These are phyloP conservation scores for Thamnidium elegans DNA, from an alignment of 192 early-diverging fungal species.

Conservation along the genomic window DNA sequence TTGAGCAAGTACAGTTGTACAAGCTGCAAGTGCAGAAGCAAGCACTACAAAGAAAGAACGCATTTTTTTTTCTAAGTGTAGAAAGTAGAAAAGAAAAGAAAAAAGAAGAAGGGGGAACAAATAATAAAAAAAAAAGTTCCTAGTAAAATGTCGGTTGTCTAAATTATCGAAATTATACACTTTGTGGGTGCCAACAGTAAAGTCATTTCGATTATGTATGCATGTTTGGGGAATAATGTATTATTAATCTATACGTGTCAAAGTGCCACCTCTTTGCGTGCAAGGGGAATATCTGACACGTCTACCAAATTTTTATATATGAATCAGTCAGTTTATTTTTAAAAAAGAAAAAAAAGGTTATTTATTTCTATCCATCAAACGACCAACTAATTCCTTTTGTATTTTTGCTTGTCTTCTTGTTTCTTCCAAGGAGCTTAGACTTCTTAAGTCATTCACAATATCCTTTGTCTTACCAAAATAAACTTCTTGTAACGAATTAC, in stretches of 20 bases:
- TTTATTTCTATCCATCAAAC: slow-evolving; percentile 53
- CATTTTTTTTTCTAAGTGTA: background rate
- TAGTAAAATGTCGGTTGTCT: background rate
- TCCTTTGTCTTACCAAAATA: slow-evolving; percentile 99
- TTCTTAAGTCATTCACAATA: slow-evolving; percentile 91
- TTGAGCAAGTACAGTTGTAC: slow-evolving; percentile 6
- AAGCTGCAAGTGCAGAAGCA: slow-evolving; percentile 5
- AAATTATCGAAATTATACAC: too few relatives aligned
- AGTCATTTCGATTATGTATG: too few relatives aligned
- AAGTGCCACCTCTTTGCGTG: too few relatives aligned
- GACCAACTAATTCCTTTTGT: slow-evolving; percentile 75
- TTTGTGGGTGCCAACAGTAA: too few relatives aligned
- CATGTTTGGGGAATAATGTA: too few relatives aligned
- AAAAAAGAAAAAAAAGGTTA: background rate
- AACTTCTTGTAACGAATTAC: slow-evolving; percentile 88
- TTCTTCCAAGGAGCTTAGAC: slow-evolving; percentile 71
- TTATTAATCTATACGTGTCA: too few relatives aligned
- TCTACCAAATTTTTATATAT: too few relatives aligned
- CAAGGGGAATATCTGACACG: too few relatives aligned
- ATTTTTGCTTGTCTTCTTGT: slow-evolving; percentile 72
- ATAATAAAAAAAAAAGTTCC: background rate
- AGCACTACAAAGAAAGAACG: slow-evolving; percentile 7
- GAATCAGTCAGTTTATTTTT: too few relatives aligned
- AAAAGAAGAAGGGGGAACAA: background rate
- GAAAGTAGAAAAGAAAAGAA: background rate